Conservation (phyloP, 805 yeast species). For the Kuraishia hungarica region DNA sequence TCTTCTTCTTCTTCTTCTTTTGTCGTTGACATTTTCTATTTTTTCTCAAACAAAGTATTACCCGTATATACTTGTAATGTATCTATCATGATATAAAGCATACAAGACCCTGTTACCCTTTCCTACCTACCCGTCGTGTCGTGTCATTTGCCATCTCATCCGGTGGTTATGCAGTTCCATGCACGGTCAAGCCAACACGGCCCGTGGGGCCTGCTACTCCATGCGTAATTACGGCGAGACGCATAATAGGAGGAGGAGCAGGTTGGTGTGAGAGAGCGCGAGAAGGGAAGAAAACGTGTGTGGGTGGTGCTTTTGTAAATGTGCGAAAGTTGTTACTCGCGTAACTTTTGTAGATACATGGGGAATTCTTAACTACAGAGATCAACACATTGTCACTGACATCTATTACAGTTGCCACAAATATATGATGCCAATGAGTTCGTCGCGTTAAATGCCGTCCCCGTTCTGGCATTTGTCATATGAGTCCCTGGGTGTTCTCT, state of each 20-base stretch:
- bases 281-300: not conserved
- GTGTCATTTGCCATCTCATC: too few species aligned
- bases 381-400: not conserved
- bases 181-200: not conserved
- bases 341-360: not conserved
- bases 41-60: too few species aligned
- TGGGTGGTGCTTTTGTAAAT: not conserved
- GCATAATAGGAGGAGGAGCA: not conserved
- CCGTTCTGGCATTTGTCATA: constrained; percentile 4
- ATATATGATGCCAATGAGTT: not conserved
- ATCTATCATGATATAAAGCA: too few species aligned
- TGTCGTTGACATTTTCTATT: too few species aligned
- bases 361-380: too few species aligned
- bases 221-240: not conserved
- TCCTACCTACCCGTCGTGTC: too few species aligned
- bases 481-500: constrained; percentile 14
- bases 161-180: not conserved
- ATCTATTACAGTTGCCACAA: not conserved
- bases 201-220: not conserved
- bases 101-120: too few species aligned
- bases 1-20: too few species aligned
- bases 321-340: not conserved
- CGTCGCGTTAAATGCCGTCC: not conserved
- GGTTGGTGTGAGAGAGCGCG: not conserved
- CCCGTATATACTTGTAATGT: too few species aligned